A percentile compares a stretch with the other conserved stretches of the same genome.
phyloP scores from a whole-genome alignment of 176 grass and related monocot genomes.

The Dendrocalamus sinicus region DNA sequence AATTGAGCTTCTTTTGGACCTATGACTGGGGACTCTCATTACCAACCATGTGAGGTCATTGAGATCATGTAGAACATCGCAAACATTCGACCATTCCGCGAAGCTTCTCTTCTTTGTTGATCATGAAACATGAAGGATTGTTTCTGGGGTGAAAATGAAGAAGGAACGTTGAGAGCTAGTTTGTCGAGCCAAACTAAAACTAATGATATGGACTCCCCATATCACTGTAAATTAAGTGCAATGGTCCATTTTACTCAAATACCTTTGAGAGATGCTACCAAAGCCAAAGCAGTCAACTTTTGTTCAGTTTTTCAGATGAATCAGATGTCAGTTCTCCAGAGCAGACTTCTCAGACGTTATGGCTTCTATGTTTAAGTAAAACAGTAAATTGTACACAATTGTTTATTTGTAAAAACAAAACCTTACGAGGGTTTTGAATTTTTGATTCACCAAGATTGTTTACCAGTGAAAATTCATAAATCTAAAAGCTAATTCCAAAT shows the following conservation, averaged over 20 bases:
- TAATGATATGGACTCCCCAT: background rate
- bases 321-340: background rate
- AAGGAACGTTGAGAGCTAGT: background rate
- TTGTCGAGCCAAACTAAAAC: background rate
- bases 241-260: background rate
- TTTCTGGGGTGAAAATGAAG: background rate
- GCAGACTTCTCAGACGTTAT: background rate
- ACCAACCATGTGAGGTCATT: too few relatives aligned
- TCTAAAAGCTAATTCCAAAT: background rate
- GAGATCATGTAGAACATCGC: too few relatives aligned
- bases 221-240: background rate
- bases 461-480: background rate
- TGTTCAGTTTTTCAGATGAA: background rate
- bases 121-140: too few relatives aligned
- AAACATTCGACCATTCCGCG: too few relatives aligned
- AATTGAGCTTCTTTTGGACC: too few relatives aligned
- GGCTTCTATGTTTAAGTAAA: background rate
- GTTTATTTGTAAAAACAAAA: too few relatives aligned
- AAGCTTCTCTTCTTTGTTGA: too few relatives aligned
- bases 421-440: background rate
- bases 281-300: background rate
- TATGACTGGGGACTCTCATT: too few relatives aligned
- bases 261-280: background rate
- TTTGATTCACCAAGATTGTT: background rate
- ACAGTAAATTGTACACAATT: too few relatives aligned